Percentiles rank a stretch among this genome's conserved stretches.
phyloP scores from a whole-genome alignment of 2,329 filamentous ascomycete species.

The Claviceps sp. region DNA sequence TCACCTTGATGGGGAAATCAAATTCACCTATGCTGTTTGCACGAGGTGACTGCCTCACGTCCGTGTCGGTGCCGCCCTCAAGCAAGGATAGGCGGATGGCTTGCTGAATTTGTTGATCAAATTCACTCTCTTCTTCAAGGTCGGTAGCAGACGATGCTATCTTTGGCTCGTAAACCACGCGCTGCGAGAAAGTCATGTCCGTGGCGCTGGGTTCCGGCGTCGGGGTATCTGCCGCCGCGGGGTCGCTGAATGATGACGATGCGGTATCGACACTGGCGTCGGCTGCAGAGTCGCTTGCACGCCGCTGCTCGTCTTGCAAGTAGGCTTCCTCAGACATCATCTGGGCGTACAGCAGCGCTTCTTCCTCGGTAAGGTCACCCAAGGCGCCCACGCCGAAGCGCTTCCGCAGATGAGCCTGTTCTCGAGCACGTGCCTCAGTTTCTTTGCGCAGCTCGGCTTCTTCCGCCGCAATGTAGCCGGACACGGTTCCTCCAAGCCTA shows the following conservation, averaged over 20 bases:
- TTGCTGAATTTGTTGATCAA: conserved; percentile 48
- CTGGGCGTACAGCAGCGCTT: conserved; percentile 50
- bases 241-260: conserved; percentile 28
- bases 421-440: conserved; percentile 50
- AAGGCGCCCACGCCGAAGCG: conserved; percentile 73
- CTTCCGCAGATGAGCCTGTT: conserved; percentile 56
- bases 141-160: neutral
- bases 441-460: conserved; percentile 66
- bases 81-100: conserved; percentile 49
- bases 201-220: conserved; percentile 43
- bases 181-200: conserved; percentile 22
- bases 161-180: conserved; percentile 6
- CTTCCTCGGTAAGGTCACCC: conserved; percentile 50
- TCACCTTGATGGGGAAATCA: conserved; percentile 39
- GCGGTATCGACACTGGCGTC: conserved; percentile 31
- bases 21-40: conserved; percentile 34
- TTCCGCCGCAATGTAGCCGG: conserved; percentile 79
- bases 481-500: conserved; percentile 52
- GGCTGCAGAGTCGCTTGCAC: conserved; percentile 37
- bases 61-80: conserved; percentile 37
- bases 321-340: conserved; percentile 53
- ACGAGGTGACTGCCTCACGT: conserved; percentile 29
- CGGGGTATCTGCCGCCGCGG: conserved; percentile 31
- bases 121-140: conserved; percentile 28
- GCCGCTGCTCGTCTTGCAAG: conserved; percentile 41